Conservation (phyloP, 164 flowering plant species). For the Nymphaea thermarum region DNA sequence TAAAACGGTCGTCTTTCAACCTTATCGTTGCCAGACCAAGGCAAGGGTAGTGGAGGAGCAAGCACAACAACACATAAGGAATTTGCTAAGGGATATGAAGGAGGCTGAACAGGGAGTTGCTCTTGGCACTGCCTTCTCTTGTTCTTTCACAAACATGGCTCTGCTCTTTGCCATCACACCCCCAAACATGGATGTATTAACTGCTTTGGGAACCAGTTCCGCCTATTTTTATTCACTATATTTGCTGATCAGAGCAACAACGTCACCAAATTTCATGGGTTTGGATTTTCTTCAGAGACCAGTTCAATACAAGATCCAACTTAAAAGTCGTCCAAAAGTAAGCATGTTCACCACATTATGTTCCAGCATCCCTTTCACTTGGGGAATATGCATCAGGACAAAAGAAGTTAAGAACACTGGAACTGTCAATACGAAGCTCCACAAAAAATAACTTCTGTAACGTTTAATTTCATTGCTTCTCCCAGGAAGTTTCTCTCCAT, state of each 20-base stretch:
- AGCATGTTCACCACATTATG: constrained; percentile 58
- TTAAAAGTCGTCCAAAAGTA: constrained; percentile 49
- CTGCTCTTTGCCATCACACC: constrained; percentile 67
- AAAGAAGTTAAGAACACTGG: constrained; percentile 86
- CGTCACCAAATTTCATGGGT: constrained; percentile 36
- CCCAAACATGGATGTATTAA: constrained; percentile 95
- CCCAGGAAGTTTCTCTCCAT: constrained; percentile 32
- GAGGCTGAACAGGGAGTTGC: no score
- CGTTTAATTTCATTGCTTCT: constrained; percentile 45
- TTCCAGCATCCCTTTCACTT: constrained; percentile 75
- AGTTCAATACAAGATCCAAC: constrained; percentile 89
- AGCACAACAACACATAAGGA: no score
- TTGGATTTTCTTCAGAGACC: constrained; percentile 90
- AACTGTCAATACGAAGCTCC: constrained; percentile 89
- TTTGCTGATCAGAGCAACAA: constrained; percentile 49
- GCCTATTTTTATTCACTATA: constrained; percentile 92
- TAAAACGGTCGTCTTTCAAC: no score
- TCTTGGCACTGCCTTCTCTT: no score
- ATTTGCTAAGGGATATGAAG: no score
- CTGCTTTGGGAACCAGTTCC: constrained; percentile 84
- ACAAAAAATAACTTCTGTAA: constrained; percentile 44
- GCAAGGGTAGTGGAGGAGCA: no score
- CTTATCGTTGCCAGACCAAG: no score
- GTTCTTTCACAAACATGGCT: no score
- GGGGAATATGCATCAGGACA: constrained; percentile 77